Evolutionary conservation across 2,329 filamentous ascomycete species (phyloP), one percentile per base, ranked within the genome.

Genomic region (Byssoonygena ceratinophila): DNA sequence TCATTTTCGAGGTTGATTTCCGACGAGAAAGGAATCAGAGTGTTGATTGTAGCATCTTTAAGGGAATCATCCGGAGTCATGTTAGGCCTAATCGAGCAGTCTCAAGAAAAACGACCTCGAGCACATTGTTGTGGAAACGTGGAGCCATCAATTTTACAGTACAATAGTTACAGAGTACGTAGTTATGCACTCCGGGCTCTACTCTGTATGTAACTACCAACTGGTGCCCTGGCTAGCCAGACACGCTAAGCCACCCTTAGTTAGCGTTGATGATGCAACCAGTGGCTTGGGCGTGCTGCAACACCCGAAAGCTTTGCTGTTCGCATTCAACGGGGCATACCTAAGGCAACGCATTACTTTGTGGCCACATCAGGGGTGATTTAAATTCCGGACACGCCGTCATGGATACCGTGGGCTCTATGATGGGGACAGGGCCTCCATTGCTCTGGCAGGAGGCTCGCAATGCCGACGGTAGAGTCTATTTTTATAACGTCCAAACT

Each of bases 401-500:
- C 22, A 61, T 44, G 66, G 51, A 54, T 60, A 55, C 66, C 14
- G 16, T 51, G 39, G 22, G 20, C 18, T 27, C 31, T 7, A 45
- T 27, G 18, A 4, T 18, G n/a, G 31, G 34, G 55, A 72, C 66
- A 46, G 66, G 59, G n/a, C 59, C 75, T 57, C 74, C 77, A 49
- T 69, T 75, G 52, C 66, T 79, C 40, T 96, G 90, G 90, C 83
- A 87, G 68, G 86, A 92, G 68, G 83, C 87, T 60, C 84, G 82
- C 60, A 87, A 84, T 59, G 73, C 82, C 2, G 89, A 95, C 64
- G 91, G 90, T 58, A 82, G 87, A 60, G 76, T 82, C 44, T 98
- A 98, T 69, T 98, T 94, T 68, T 94, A 90, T 75, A 94, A 98
- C 67, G 73, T 82, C 11, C 72, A 81, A 56, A 95, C 89, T 14